Evolutionary conservation across 352 stramenopile species (phyloP).

Genomic region (Phytopythium aichiense): DNA sequence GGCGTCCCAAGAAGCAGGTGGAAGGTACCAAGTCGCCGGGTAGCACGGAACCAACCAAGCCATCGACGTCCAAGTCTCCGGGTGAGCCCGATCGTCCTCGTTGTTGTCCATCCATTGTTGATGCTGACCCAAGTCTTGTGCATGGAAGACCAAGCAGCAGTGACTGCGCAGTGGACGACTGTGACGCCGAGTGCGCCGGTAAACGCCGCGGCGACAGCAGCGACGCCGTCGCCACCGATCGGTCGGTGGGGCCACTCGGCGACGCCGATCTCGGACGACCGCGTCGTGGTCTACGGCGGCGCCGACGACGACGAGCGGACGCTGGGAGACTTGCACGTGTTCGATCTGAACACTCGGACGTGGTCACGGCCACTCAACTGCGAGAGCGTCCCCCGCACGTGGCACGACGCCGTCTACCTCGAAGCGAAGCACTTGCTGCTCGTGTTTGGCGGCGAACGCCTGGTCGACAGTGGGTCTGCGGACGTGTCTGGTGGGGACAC

Average conservation of each 20-base stretch:
- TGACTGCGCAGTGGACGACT: slow-evolving; percentile 29
- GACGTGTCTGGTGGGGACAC: neutral
- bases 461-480: neutral
- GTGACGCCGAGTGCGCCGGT: slow-evolving; percentile 27
- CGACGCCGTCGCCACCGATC: slow-evolving; percentile 11
- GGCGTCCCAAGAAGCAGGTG: slow-evolving; percentile 19
- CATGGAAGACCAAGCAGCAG: slow-evolving; percentile 10
- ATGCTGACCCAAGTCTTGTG: neutral
- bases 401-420: slow-evolving; percentile 90
- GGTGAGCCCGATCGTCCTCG: slow-evolving; percentile 9
- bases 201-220: neutral
- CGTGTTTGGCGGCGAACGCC: slow-evolving; percentile 91
- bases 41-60: slow-evolving; percentile 3
- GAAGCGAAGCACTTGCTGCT: slow-evolving; percentile 86
- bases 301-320: slow-evolving; percentile 83
- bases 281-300: slow-evolving; percentile 90
- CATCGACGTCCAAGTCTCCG: slow-evolving; percentile 15
- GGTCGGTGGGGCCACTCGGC: slow-evolving; percentile 90
- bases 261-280: slow-evolving; percentile 83
- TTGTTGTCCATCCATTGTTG: neutral
- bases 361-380: slow-evolving; percentile 89
- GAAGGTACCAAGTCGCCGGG: slow-evolving; percentile 13
- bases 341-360: slow-evolving; percentile 62
- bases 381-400: slow-evolving; percentile 83
- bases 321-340: slow-evolving; percentile 84